These are phyloP conservation scores for Cutaneotrichosporon daszewskae DNA, from an alignment of 1,284 basidiomycete species.

Conservation along the genomic window DNA sequence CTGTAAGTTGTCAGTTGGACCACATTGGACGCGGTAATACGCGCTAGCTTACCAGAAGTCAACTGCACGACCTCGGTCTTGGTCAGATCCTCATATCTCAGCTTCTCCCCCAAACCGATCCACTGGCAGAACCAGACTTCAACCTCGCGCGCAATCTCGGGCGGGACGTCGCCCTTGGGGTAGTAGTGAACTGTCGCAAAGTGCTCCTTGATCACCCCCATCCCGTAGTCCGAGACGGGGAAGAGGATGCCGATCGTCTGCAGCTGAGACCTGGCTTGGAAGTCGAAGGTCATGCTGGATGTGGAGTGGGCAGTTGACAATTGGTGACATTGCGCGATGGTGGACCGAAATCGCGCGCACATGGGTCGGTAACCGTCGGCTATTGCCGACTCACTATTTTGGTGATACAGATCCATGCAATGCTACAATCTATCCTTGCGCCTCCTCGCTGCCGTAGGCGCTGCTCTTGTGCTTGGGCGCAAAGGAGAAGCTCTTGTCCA, in stretches of 20 bases:
- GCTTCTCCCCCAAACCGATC: constrained; percentile 20
- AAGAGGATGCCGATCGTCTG: constrained; percentile 9
- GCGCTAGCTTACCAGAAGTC: constrained; percentile 24
- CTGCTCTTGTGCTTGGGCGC: constrained; percentile 71
- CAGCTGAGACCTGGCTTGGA: no score
- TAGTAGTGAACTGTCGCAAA: constrained; percentile 35
- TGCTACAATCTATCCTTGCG: constrained; percentile 31
- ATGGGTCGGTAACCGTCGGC: no score
- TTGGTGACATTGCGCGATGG: no score
- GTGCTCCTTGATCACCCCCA: constrained; percentile 19
- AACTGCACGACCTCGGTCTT: constrained; percentile 37
- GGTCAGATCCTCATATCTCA: constrained; percentile 21
- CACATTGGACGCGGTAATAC: neutral
- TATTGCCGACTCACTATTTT: neutral
- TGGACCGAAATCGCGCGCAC: no score
- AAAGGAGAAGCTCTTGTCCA: constrained; percentile 63
- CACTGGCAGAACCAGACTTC: constrained; percentile 32
- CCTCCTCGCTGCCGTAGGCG: constrained; percentile 57
- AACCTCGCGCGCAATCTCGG: constrained; percentile 17
- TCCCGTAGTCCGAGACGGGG: constrained; percentile 18
- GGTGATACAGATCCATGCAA: neutral
- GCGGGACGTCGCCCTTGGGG: constrained; percentile 20
- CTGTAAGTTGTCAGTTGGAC: constrained; percentile 6
- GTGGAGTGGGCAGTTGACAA: no score
- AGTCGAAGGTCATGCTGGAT: neutral